Base-by-base conservation (phyloP, 108 stramenopile species). In the Cylindrotheca fusiformis region DNA sequence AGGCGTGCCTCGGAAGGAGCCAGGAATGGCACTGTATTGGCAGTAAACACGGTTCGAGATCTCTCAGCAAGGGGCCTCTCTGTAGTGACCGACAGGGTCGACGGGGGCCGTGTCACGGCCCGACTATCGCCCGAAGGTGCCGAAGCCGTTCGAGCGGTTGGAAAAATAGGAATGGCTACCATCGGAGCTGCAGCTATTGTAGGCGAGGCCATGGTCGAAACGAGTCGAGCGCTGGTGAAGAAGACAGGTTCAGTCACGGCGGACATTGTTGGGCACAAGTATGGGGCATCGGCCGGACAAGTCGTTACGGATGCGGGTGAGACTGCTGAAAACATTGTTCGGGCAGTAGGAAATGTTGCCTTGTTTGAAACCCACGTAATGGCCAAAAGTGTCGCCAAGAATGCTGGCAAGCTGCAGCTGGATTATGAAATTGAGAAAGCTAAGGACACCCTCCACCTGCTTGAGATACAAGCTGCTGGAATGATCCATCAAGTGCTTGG, bases 101-200 rank as follows among this genome's bases (percentile, higher is more conserved):
- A 74, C 6, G 36, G 36, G 14, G 49, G 55, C 23, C 6, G 18
- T 1, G n/a, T 32, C 24, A 33, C 60, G 0, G 32, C 60, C 6
- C 19, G 25, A 14, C 14, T 80, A 3, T 32, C 74, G 31, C 75
- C 63, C 5, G 68, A 81, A 56, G 36, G 60, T 31, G 53, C 71
- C 2, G 71, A 76, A 22, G 58, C 60, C 3, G 14, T 82, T 14
- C 25, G 29, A 20, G 77, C 71, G 1, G 67, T 57, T 32, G 77
- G 77, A 22, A 76, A 65, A 47, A 49, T 82, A 5, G 69, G 74
- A 1, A 52, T 76, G 32, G 74, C 81, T 2, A 74, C 58, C 6
- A 20, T 82, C 19, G 81, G 81, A 22, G 81, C 77, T n/a, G 51
- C 51, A 0, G 77, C 65, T 2, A 50, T 82, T 30, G 74, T 82